phyloP scores from a whole-genome alignment of 257 asterid species.

The Plantago major region DNA sequence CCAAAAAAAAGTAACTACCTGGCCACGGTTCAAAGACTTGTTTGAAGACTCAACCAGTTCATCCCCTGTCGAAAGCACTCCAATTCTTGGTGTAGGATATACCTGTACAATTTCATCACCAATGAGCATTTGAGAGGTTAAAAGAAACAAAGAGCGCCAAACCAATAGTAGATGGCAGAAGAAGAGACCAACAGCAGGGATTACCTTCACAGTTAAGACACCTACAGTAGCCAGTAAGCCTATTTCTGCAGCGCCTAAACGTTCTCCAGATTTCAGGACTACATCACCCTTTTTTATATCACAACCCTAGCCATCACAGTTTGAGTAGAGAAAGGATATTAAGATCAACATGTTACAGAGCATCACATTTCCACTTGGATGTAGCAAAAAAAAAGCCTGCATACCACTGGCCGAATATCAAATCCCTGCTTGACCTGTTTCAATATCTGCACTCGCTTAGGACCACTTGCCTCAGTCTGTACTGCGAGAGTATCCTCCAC shows the following conservation, averaged over 20 bases:
- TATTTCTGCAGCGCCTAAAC: conserved; percentile 75
- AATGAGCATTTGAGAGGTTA: conserved; percentile 18
- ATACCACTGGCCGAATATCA: conserved; percentile 92
- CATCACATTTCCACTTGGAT: conserved; percentile 14
- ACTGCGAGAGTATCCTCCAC: conserved; percentile 68
- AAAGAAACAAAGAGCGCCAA: conserved; percentile 16
- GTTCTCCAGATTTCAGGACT: conserved; percentile 81
- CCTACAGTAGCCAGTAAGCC: conserved; percentile 95
- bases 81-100: conserved; percentile 67
- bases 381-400: conserved; percentile 27
- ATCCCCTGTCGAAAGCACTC: conserved; percentile 89
- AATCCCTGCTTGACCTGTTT: conserved; percentile 57
- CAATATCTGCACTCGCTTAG: conserved; percentile 61
- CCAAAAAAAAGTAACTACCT: conserved; percentile 42
- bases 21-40: conserved; percentile 63
- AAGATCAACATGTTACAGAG: not conserved
- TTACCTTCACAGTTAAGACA: conserved; percentile 61
- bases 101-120: conserved; percentile 40
- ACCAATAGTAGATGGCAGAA: conserved; percentile 18
- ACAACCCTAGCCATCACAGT: conserved; percentile 53
- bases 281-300: conserved; percentile 76
- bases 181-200: conserved; percentile 11
- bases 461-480: conserved; percentile 35
- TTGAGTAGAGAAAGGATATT: not conserved
- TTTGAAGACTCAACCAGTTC: conserved; percentile 82